Base-by-base conservation (phyloP, 164 flowering plant genomes). In the Taxillus chinensis region DNA sequence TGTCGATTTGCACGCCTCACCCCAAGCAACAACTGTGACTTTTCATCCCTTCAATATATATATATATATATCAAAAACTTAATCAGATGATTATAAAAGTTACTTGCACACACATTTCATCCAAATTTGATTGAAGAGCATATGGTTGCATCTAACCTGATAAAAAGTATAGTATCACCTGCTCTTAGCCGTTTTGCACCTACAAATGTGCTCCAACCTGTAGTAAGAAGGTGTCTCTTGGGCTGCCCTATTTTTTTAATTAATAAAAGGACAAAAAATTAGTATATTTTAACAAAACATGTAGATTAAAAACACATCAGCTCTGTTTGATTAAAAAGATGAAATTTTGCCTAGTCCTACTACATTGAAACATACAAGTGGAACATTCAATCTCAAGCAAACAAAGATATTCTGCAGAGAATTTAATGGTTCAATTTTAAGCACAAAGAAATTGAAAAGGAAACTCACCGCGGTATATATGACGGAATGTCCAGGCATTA, bases 161-260 rank as follows among this genome's bases (percentile, higher is more conserved):
- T 89, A 74, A 95, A 95, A 40, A 95, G 82, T 64, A 95, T 95
- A 54, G 96, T 64, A 79, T 90, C 99, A 41, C 97, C 99, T 15
- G 97, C 97, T 74, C 75, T 77, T 55, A 95, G 93, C 73, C 97
- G 75, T 74, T 95, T 95, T 50, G 93, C 83, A 37, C 96, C 89
- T 54, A 95, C 89, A 75, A 95, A 93, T 69, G 84, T 71, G 70
- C 99, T 93, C 99, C 99, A 93, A 13, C 99, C 99, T 43, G 97
- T 93, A 45, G 99, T 95, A 40, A 95, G 86, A 66, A 95, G 95
- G 70, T 95, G 99, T 48, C 99, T 68, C 71, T 91, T 95, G 37
- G 99, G 99, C 82, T 95, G 99, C 65, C 99, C 99, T 95, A 72
- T 53, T 82, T 16, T 53, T n/a, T 27, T 0, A 27, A 27, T 27